These are phyloP conservation scores for Marchantia polymorpha DNA, from an alignment of 225 moss, liverwort and hornwort genomes.

Conservation along the genomic window DNA sequence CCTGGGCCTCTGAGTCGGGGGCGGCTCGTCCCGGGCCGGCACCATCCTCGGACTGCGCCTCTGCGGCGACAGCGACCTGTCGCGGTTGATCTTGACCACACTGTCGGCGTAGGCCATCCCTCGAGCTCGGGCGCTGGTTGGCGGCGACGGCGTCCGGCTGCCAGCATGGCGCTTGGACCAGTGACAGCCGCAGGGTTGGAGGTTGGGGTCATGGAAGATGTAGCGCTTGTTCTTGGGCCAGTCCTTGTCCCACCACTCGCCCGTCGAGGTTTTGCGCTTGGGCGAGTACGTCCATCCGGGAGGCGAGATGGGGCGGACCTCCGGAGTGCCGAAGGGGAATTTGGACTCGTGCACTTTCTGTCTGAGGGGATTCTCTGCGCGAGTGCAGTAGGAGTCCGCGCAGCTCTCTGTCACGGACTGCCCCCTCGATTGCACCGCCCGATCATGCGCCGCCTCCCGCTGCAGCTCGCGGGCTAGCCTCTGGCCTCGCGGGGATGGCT, in stretches of 20 bases:
- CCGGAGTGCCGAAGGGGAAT: slow-evolving; percentile 7
- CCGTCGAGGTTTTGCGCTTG: slow-evolving; percentile 3
- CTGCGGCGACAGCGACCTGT: slow-evolving; percentile 14
- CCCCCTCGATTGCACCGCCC: not conserved
- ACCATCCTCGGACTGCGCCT: not conserved
- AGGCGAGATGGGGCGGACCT: slow-evolving; percentile 16
- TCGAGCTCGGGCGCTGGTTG: slow-evolving; percentile 1
- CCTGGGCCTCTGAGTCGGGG: not conserved
- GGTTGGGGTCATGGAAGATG: slow-evolving; percentile 15
- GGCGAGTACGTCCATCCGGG: slow-evolving; percentile 25
- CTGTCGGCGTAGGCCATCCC: slow-evolving; percentile 15
- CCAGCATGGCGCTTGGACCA: slow-evolving; percentile 15
- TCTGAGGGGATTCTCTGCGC: slow-evolving; percentile 1
- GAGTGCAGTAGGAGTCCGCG: slow-evolving; percentile 15
- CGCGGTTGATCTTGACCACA: slow-evolving; percentile 22
- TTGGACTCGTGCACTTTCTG: slow-evolving; percentile 13
- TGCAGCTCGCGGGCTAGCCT: not conserved
- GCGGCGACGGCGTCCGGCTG: slow-evolving; percentile 15
- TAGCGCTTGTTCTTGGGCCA: slow-evolving; percentile 21
- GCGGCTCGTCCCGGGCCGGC: not conserved
- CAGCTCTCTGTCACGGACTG: slow-evolving; percentile 14
- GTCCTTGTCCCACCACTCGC: slow-evolving; percentile 21
- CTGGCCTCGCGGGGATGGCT: not conserved
- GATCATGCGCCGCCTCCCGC: slow-evolving; percentile 6
- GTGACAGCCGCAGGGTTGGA: slow-evolving; percentile 21